Evolutionary conservation across 495 filamentous ascomycete genomes (phyloP), one percentile per base, ranked within the genome.

Genomic region (Neurospora sp.): DNA sequence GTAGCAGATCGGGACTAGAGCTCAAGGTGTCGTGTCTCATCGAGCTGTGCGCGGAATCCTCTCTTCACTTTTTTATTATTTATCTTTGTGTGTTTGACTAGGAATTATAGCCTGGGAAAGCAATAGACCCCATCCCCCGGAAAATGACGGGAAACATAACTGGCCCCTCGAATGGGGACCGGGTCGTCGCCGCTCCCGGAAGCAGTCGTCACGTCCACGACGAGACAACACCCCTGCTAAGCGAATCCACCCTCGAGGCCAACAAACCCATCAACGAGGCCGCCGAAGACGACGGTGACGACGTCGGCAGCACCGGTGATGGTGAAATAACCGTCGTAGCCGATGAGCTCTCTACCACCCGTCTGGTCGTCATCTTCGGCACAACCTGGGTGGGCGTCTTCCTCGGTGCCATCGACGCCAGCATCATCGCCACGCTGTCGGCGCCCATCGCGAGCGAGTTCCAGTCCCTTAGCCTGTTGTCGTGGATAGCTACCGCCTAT

Each of bases 401-500:
- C 77, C 87, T 97, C 1, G 91, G 92, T 44, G 93, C 94, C 16
- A 80, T 96, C 10, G 94, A 97, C 80, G 86, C 88, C 5, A 95
- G 92, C 16, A 91, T 97, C 74, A 91, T 97, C 65, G 93, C 94
- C 3, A 97, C 94, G 0, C 86, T 97, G 4, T 89, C 92, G 4
- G 93, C 89, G 3, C 93, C 94, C 12, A 97, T 98, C 71, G 92
- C 93, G 18, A 91, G 89, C 72, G 91, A 92, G 20, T 97, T 98
- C 81, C 85, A 90, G 69, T 96, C 93, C 1, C 86, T 97, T 59
- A 90, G 89, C n/a, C 82, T 96, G 37, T 84, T 97, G 59, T 95
- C 94, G 6, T 98, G 94, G 94, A 89, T 98, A 14, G 95, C 94
- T 3, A 92, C 92, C 4, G 89, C 93, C 35, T 98, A 97, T 80